A percentile compares a stretch with the other conserved stretches of the same genome.
Evolutionary conservation across 306 rosid genomes (phyloP).

Genomic region (Pyrus pyrifolia): DNA sequence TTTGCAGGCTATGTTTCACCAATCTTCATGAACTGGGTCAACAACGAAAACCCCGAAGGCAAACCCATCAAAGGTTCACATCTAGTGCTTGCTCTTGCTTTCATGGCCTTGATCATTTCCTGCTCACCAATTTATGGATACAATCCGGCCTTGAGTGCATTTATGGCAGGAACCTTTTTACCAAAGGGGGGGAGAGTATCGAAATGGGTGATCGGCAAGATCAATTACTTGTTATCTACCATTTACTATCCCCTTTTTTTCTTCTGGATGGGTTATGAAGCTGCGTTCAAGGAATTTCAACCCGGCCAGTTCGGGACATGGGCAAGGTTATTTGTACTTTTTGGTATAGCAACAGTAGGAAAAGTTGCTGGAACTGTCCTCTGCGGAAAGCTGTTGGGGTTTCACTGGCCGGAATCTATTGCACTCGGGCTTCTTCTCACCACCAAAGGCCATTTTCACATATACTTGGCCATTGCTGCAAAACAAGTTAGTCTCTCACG

Average conservation of each 20-base stretch:
- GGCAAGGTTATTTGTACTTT: constrained; percentile 35
- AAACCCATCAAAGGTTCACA: constrained; percentile 87
- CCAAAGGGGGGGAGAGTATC: constrained; percentile 85
- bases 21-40: constrained; percentile 66
- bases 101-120: constrained; percentile 53
- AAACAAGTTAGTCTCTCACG: constrained; percentile 46
- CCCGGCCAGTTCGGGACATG: constrained; percentile 37
- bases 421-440: constrained; percentile 78
- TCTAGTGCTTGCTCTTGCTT: constrained; percentile 68
- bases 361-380: constrained; percentile 62
- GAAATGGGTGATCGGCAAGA: constrained; percentile 65
- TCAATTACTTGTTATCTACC: constrained; percentile 56
- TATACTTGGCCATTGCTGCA: constrained; percentile 69
- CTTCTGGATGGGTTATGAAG: constrained; percentile 87
- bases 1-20: constrained; percentile 63
- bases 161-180: constrained; percentile 69
- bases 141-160: constrained; percentile 73
- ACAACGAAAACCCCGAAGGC: constrained; percentile 91
- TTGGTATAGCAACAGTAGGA: constrained; percentile 38
- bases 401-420: constrained; percentile 78
- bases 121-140: constrained; percentile 51
- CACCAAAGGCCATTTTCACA: constrained; percentile 85
- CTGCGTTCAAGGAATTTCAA: constrained; percentile 34
- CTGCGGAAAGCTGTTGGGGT: constrained; percentile 63
- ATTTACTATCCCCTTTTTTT: constrained; percentile 77